Percentiles rank a stretch among this genome's conserved stretches.
These are phyloP conservation scores for Aspergillus pseudoviridinutans DNA, from an alignment of 2,329 filamentous ascomycete species.

Conservation along the genomic window DNA sequence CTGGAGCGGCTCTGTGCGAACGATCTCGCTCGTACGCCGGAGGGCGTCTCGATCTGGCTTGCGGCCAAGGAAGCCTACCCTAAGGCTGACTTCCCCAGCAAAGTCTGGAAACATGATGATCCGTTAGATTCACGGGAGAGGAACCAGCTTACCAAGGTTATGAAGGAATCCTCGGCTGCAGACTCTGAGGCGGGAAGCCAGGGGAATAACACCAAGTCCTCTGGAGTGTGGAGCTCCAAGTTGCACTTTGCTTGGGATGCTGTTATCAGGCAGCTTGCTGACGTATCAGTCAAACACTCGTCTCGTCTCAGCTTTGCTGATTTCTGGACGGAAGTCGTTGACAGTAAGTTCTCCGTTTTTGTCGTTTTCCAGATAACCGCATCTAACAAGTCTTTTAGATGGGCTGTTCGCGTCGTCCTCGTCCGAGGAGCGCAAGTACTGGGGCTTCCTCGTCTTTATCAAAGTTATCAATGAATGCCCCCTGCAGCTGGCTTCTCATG, in stretches of 20 bases:
- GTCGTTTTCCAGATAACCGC: not conserved
- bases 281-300: conserved; percentile 24
- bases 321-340: conserved; percentile 84
- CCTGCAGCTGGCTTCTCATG: conserved; percentile 47
- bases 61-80: conserved; percentile 63
- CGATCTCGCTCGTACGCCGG: conserved; percentile 72
- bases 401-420: conserved; percentile 77
- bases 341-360: conserved; percentile 58
- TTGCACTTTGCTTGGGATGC: conserved; percentile 86
- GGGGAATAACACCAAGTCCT: conserved; percentile 35
- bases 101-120: conserved; percentile 69
- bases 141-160: conserved; percentile 65
- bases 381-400: conserved; percentile 49
- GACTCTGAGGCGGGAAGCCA: conserved; percentile 27
- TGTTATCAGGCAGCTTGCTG: conserved; percentile 54
- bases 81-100: conserved; percentile 59
- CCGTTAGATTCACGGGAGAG: conserved; percentile 69
- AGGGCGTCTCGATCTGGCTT: conserved; percentile 88
- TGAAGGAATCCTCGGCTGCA: conserved; percentile 61
- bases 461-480: conserved; percentile 61
- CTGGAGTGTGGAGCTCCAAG: conserved; percentile 73
- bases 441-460: conserved; percentile 83
- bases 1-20: conserved; percentile 60
- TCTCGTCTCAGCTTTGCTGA: conserved; percentile 56
- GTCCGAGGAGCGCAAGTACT: conserved; percentile 85